Evolutionary conservation across 257 asterid species (phyloP), one percentile per base, ranked within the genome.

Genomic region (Penstemon davidsonii): DNA sequence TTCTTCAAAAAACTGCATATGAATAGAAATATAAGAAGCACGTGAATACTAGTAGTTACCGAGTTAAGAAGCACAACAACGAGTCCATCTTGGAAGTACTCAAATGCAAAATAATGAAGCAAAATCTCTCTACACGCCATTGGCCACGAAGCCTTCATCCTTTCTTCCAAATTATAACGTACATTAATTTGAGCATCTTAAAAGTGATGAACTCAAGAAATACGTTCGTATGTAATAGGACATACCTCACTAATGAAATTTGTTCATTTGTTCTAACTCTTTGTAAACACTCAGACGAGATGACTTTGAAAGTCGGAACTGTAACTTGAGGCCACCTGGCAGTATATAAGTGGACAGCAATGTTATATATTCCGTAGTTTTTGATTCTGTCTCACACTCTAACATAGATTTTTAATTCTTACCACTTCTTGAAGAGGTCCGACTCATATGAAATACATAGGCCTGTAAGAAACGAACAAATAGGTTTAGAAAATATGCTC

Each of bases 141-240:
- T 71, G 99, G 99, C 99, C 96, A 85, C 46, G 98, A 80, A 72
- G 87, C 80, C 89, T 87, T 90, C 96, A 87, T 87, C 87, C 99
- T 93, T 85, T 79, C 96, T 84, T 92, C 82, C 96, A 79, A 89
- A 79, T 69, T 83, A 75, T 67, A 68, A 54, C 45, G 68, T 45
- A 80, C 51, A 63, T 25, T 25, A 25, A 42, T 15, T 8, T 54
- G 47, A 58, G 62, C 71, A 73, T 25, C 33, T 25, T 25, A 25
- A 1, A 25, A 25, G 2, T 25, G 33, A 62, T 19, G 11, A 8
- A 61, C 10, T 36, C 51, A 45, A 66, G 44, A 69, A 45, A 42
- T 44, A 68, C 56, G 66, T 76, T 49, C 6, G 12, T 49, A 41
- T 25, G 64, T 41, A 13, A 59, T 58, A 41, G 60, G 51, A 53